Base-by-base conservation (phyloP, 495 filamentous ascomycete species). In the Talaromyces thailandensis region DNA sequence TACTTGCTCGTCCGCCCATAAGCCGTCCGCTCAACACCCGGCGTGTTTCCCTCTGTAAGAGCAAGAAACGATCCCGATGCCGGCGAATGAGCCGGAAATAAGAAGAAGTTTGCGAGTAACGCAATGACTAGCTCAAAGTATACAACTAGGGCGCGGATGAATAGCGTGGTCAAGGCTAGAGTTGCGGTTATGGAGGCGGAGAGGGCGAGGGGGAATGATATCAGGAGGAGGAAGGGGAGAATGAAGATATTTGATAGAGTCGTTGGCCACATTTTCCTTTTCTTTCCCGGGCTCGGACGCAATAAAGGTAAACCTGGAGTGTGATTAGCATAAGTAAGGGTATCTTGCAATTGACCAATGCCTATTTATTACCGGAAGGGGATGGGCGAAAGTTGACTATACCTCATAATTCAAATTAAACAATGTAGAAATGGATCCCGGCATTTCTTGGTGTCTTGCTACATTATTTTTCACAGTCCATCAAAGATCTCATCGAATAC, bases 121-220 rank as follows among this genome's bases (percentile, higher is more conserved):
- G 79, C 85, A 43, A 84, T 71, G 40, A 76, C 82, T 31, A 93
- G 77, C 66, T 91, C 88, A 63, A 88, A 68, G 68, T 90, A 92
- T 58, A 92, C 81, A 52, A 91, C 67, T 37, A 81, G 75, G 6
- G 88, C 80, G 26, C 88, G 83, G 59, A 91, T 64, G 64, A 85
- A 77, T 21, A 95, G 80, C 5, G 87, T 77, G 9, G 82, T 74
- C 57, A 89, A 78, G 37, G 90, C 87, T 51, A 92, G 63, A 18
- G 78, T 77, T 37, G 87, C 85, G 35, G 90, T 93, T 61, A 91
- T 66, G 63, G 79, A 80, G 57, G 90, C 90, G 58, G 89, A 84
- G 58, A 89, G 66, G 60, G 84, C 76, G 61, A 93, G 79, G 1
- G 91, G 89, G 23, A 92, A 73, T 12, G 87, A 86, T 66, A 89